Conservation (phyloP, 2,329 filamentous ascomycete genomes). For the Xylaria sp. region DNA sequence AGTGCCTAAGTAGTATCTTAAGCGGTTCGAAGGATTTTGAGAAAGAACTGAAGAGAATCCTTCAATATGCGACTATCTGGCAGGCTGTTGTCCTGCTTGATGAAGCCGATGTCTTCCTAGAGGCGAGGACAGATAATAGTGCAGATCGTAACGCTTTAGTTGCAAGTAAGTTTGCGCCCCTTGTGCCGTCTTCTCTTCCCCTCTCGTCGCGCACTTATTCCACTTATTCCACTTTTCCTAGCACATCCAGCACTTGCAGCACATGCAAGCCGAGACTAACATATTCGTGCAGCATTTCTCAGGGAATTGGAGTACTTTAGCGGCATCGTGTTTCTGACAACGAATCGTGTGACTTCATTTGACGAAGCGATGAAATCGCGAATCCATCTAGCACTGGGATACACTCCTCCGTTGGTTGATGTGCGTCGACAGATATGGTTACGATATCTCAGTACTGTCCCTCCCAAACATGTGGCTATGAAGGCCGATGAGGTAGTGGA, state of each 20-base stretch:
- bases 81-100: constrained; percentile 49
- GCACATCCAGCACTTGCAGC: background rate
- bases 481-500: constrained; percentile 34
- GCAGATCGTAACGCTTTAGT: constrained; percentile 44
- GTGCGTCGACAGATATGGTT: constrained; percentile 45
- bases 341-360: constrained; percentile 53
- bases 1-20: constrained; percentile 27
- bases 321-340: constrained; percentile 58
- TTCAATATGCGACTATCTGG: constrained; percentile 48
- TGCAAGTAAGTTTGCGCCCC: constrained; percentile 37
- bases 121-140: constrained; percentile 40
- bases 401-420: constrained; percentile 38
- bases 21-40: constrained; percentile 41
- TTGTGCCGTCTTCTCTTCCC: background rate
- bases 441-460: constrained; percentile 39
- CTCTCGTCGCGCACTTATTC: background rate
- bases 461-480: constrained; percentile 29
- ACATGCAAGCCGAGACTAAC: constrained; percentile 1
- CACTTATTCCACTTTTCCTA: background rate
- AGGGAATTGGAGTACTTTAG: constrained; percentile 56
- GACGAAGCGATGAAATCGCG: constrained; percentile 58
- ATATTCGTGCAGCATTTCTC: constrained; percentile 50
- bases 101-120: constrained; percentile 50
- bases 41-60: constrained; percentile 43
- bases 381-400: constrained; percentile 55